Evolutionary conservation across 345 rosid genomes (phyloP), one percentile per base, ranked within the genome.

Genomic region (Aquilaria malaccensis): DNA sequence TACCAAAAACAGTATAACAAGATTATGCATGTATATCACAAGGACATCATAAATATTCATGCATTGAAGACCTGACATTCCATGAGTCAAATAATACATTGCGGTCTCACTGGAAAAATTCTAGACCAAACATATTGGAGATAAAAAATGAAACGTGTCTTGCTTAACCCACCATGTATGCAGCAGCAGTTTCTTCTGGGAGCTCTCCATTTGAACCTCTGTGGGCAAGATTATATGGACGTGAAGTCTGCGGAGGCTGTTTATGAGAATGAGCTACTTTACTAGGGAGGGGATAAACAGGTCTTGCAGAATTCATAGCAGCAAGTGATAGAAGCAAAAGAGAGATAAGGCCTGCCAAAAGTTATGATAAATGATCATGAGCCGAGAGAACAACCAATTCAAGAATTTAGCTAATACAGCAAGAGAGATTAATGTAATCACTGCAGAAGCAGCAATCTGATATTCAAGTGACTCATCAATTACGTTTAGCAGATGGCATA

Each of bases 121-220:
- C 47, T n/a, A 48, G 31, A 53, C 54, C 14, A 2, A 50, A 29
- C 5, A 15, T 33, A 52, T 15, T 14, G 30, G 48, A 1, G 51
- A 32, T 30, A 37, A 30, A 29, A 22, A 22, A 22, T 22, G 22
- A 22, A 30, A 10, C 46, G 7, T 15, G 41, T 10, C 10, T 57
- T 11, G 41, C 14, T n/a, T 30, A 48, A 60, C 56, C 56, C 67
- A 90, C 97, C 91, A 77, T 55, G 77, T 94, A 94, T 30, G 99
- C 88, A 68, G 86, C 82, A 66, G 87, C 85, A 58, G 96, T 90
- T 85, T 86, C 97, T 85, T 94, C 96, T 31, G 99, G 97, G 52
- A 94, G 37, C 75, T 90, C 97, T 59, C 99, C 97, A 67, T 90
- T 90, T 30, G 95, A 85, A 74, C 99, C 99, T 69, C 99, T 77